Base-by-base conservation (phyloP, 2,329 filamentous ascomycete genomes). In the Furcasterigmium furcatum region DNA sequence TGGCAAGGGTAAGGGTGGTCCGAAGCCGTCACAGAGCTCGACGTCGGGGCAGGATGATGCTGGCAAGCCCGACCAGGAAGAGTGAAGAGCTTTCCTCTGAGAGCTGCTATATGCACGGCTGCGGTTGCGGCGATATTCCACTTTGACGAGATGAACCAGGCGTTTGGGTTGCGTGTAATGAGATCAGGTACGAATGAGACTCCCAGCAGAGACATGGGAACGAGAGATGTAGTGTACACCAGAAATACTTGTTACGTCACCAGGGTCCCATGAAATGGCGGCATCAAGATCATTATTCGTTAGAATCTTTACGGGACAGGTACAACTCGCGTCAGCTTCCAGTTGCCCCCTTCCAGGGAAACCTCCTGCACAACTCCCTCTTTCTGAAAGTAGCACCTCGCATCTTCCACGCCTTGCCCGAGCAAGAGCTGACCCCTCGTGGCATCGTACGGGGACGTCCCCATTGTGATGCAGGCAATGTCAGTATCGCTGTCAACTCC, bases 391-490 rank as follows among this genome's bases (percentile, higher is more conserved):
- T 22, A 47, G 13, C 14, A 47, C 29, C 14, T 36, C 16, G 18
- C 18, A 32, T 27, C n/a, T n/a, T n/a, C n/a, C n/a, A n/a, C n/a
- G n/a, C 22, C 14, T 5, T 16, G 10, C 19, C 24, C 21, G 38
- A 13, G 16, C 6, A 24, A 27, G 13, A 14, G 21, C 10, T 40
- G 13, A 21, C 16, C 38, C 21, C 16, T 22, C 38, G 18, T n/a
- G 4, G 16, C 38, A 9, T 36, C 13, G 12, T 9, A 13, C 4
- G 13, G 8, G 22, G 30, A 36, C 20, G 41, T 43, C 12, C 39
- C 41, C 41, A 47, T 34, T 2, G 41, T 44, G n/a, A 47, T 25
- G 29, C 41, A 47, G n/a, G 36, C 20, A 21, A 47, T 47, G 36
- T 44, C 45, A 16, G 45, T 44, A 22, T 47, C 41, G 4, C 25